Percentiles rank a stretch among this genome's conserved stretches.
phyloP scores from a whole-genome alignment of 805 yeast genomes.

The Suhomyces pyralidae region DNA sequence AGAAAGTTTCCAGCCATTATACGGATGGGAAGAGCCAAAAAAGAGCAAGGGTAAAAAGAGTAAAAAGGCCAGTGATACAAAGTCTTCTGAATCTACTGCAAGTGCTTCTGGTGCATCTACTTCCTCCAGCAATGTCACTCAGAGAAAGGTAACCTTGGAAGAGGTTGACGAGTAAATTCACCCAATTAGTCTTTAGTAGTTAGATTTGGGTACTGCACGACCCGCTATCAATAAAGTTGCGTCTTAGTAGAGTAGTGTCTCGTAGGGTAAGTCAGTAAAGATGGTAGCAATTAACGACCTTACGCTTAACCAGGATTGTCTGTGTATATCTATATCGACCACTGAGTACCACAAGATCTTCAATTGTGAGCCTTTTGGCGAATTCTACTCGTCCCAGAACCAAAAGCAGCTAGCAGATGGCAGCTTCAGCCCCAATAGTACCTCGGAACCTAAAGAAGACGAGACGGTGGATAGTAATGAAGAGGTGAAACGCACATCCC shows the following conservation, averaged over 20 bases:
- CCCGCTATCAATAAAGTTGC: background rate
- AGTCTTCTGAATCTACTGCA: constrained; percentile 11
- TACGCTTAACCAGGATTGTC: constrained; percentile 41
- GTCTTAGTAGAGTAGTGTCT: background rate
- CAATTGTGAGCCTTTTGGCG: constrained; percentile 47
- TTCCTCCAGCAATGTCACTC: constrained; percentile 15
- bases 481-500: background rate
- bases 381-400: constrained; percentile 29
- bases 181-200: background rate
- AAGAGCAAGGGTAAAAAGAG: constrained; percentile 12
- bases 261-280: background rate
- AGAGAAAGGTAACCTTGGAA: constrained; percentile 38
- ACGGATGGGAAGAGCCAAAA: constrained; percentile 67
- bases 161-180: constrained; percentile 34
- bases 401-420: background rate
- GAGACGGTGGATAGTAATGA: background rate
- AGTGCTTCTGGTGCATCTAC: constrained; percentile 13
- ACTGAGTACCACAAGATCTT: constrained; percentile 32
- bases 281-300: constrained; percentile 32
- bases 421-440: background rate
- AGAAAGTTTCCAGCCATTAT: constrained; percentile 88
- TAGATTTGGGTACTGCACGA: background rate
- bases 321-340: constrained; percentile 38
- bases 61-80: constrained; percentile 4
- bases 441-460: background rate